phyloP scores from a whole-genome alignment of 2,329 filamentous ascomycete species.

The Emmonsia crescens region DNA sequence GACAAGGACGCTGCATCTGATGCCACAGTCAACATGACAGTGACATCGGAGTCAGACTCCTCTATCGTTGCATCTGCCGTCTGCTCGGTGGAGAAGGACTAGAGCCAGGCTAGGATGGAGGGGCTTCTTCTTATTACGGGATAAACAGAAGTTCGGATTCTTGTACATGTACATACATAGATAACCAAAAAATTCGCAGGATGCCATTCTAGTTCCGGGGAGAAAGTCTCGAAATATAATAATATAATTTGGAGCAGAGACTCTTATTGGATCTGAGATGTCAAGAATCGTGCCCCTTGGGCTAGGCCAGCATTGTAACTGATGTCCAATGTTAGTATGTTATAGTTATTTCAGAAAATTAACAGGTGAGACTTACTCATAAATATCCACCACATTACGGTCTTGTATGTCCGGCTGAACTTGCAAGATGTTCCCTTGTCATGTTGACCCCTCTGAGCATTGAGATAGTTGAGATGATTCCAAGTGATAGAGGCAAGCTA shows the following conservation, averaged over 20 bases:
- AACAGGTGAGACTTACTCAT: not conserved
- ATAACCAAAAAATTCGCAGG: no score
- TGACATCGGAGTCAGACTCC: constrained; percentile 12
- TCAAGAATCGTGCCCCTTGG: no score
- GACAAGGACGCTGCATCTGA: constrained; percentile 3
- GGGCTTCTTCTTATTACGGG: not conserved
- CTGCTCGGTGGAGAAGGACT: constrained; percentile 8
- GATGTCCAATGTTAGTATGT: not conserved
- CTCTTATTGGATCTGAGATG: no score
- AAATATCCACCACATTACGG: not conserved
- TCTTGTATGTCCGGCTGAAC: not conserved
- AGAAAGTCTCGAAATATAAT: not conserved
- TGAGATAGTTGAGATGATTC: not conserved
- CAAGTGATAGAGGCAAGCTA: no score
- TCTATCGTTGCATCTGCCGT: constrained; percentile 6
- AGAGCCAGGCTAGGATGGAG: not conserved
- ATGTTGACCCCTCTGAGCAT: no score
- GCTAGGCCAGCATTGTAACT: not conserved
- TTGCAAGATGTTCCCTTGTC: not conserved
- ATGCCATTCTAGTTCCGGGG: no score
- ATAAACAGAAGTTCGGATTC: not conserved
- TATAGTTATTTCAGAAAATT: not conserved
- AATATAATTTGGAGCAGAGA: not conserved
- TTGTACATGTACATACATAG: no score
- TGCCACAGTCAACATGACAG: constrained; percentile 8